Percentiles rank a stretch among this genome's conserved stretches.
These are phyloP conservation scores for Mycena epipterygia DNA, from an alignment of 768 basidiomycete species.

Conservation along the genomic window DNA sequence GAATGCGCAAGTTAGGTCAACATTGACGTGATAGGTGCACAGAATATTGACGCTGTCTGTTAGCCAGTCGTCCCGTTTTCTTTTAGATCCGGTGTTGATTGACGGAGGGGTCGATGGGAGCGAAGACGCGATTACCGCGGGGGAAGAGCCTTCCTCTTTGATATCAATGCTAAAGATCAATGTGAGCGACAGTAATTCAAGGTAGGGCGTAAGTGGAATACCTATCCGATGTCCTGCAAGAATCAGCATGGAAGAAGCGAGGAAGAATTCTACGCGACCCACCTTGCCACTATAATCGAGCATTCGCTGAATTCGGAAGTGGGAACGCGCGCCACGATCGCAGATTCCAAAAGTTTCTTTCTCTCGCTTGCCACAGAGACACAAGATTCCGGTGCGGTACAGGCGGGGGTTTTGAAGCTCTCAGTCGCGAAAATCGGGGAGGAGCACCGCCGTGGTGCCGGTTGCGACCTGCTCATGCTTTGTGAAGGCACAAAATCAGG, in stretches of 20 bases:
- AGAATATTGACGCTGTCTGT: background rate
- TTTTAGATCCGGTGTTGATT: too few relatives aligned
- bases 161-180: too few relatives aligned
- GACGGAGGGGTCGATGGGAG: too few relatives aligned
- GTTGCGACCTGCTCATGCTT: background rate
- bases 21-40: background rate
- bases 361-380: too few relatives aligned
- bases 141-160: background rate
- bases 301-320: background rate
- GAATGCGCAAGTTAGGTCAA: background rate
- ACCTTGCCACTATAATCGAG: background rate
- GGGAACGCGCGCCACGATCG: background rate
- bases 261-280: background rate
- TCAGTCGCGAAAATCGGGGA: too few relatives aligned
- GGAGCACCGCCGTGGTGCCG: background rate
- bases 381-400: too few relatives aligned
- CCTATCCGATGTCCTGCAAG: background rate
- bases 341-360: background rate
- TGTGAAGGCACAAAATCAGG: slow-evolving; percentile 13
- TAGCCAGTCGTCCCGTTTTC: background rate
- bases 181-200: too few relatives aligned
- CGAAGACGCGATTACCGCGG: background rate
- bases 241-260: background rate
- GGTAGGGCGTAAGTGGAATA: background rate
- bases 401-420: too few relatives aligned